Evolutionary conservation across 2,329 filamentous ascomycete genomes (phyloP).

Genomic region (Madurella mycetomatis): DNA sequence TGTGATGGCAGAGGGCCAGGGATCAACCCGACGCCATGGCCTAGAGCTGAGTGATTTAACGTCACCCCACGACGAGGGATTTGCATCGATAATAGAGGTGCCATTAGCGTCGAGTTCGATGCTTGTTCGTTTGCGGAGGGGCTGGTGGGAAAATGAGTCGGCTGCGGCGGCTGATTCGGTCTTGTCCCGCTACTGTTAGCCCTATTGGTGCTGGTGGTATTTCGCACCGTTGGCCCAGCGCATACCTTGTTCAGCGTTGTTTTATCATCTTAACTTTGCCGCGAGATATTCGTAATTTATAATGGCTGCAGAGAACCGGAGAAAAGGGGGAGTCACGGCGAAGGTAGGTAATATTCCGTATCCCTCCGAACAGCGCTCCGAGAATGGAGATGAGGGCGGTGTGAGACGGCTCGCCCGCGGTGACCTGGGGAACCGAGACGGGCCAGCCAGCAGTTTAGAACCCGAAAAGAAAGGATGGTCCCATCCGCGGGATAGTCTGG

Average conservation of each 20-base stretch:
- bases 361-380: constrained; percentile 14
- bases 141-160: not conserved
- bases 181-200: too few relatives aligned
- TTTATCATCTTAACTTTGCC: not conserved
- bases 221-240: not conserved
- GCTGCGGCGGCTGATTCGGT: not conserved
- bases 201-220: not conserved
- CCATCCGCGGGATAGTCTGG: too few relatives aligned
- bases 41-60: constrained; percentile 13
- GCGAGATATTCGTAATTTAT: not conserved
- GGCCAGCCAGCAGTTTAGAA: too few relatives aligned
- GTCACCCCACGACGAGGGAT: constrained; percentile 17
- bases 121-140: not conserved
- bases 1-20: not conserved
- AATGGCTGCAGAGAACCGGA: not conserved
- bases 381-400: constrained; percentile 20
- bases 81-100: constrained; percentile 15
- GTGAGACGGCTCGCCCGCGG: not conserved
- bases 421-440: too few relatives aligned
- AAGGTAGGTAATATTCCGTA: not conserved
- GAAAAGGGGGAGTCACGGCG: not conserved
- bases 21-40: constrained; percentile 10
- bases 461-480: too few relatives aligned
- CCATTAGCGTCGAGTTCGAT: constrained; percentile 11
- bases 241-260: not conserved